A percentile compares a stretch with the other conserved stretches of the same genome.
Conservation (phyloP, 73 alveolate species). For the Tetrahymena elliotti region DNA sequence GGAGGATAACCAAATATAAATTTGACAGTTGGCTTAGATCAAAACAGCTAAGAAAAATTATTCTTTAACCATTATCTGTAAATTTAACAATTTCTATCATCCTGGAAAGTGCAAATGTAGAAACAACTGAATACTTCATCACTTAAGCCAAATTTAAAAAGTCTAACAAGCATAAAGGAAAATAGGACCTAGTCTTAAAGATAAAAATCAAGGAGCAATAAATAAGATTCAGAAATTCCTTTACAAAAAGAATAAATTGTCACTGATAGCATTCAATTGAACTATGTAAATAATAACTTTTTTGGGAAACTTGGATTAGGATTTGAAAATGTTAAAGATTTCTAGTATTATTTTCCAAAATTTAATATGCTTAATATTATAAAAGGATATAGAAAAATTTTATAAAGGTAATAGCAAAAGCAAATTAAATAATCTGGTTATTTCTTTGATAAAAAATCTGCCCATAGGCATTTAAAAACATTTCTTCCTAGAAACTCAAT, state of each 20-base stretch:
- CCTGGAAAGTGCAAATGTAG: neutral
- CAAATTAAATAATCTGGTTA: neutral
- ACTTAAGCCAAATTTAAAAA: neutral
- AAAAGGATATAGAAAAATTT: neutral
- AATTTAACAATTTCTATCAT: neutral
- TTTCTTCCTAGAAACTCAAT: neutral
- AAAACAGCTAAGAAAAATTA: neutral
- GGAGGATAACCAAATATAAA: neutral
- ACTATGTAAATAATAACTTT: neutral
- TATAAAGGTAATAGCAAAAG: neutral
- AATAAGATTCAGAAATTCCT: neutral
- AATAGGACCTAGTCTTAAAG: neutral
- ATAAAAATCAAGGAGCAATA: neutral
- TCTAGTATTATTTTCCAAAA: neutral
- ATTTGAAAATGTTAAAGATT: neutral
- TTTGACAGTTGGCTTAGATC: neutral
- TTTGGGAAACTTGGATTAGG: neutral
- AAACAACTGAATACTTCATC: no score
- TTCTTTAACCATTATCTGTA: neutral
- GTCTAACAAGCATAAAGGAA: neutral
- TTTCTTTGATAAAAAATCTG: neutral
- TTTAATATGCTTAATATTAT: neutral
- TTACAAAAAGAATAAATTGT: neutral
- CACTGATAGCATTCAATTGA: neutral
- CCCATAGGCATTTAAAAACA: neutral